These are phyloP conservation scores for Carex arenaria DNA, from an alignment of 202 grass and related monocot species.

Conservation along the genomic window DNA sequence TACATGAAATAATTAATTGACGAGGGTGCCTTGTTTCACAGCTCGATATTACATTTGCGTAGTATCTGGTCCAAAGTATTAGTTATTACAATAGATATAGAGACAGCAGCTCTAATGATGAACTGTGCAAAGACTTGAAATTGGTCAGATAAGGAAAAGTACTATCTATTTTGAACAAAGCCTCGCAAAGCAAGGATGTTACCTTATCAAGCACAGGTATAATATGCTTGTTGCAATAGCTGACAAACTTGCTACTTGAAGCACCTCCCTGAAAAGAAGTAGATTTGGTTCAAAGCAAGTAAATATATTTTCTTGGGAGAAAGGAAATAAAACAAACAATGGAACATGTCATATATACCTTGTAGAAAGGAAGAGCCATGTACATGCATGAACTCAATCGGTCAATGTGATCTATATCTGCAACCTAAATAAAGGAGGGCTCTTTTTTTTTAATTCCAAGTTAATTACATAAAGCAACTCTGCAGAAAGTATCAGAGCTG, in stretches of 20 bases:
- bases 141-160: no score
- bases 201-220: constrained; percentile 91
- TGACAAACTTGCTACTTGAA: constrained; percentile 95
- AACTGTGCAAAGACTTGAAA: background rate
- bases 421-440: constrained; percentile 51
- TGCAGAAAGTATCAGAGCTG: constrained; percentile 15
- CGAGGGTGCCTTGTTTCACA: background rate
- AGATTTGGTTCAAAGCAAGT: constrained; percentile 5
- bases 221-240: constrained; percentile 80
- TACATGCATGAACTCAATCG: constrained; percentile 95
- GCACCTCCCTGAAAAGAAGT: constrained; percentile 73
- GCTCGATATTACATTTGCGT: background rate
- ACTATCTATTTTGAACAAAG: background rate
- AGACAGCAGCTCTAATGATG: background rate
- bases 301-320: background rate
- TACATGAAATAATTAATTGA: background rate
- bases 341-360: constrained; percentile 32
- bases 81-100: background rate
- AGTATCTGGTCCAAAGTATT: background rate
- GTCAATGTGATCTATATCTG: constrained; percentile 82
- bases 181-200: constrained; percentile 19
- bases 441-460: background rate
- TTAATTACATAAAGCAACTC: background rate
- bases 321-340: background rate
- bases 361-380: constrained; percentile 96